Conservation (phyloP, 2,329 filamentous ascomycete species). For the Microdochium trichocladiopsis region DNA sequence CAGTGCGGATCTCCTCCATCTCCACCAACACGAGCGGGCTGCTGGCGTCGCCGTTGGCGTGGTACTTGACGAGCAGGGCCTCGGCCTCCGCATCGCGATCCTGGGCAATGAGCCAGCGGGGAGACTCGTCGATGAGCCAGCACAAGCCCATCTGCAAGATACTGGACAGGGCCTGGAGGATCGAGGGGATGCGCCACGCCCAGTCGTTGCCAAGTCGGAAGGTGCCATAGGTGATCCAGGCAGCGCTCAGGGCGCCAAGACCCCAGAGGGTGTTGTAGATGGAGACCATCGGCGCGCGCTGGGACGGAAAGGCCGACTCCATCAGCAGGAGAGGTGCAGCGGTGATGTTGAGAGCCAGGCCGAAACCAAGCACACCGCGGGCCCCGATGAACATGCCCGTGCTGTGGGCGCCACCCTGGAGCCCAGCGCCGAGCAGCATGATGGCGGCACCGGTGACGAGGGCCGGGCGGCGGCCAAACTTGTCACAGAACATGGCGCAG, state of each 20-base stretch:
- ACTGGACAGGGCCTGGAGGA: conserved; percentile 12
- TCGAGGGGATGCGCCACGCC: conserved; percentile 10
- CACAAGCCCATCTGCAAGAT: conserved; percentile 9
- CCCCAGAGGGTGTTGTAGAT: conserved; percentile 40
- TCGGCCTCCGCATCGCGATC: conserved; percentile 13
- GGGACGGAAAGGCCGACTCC: conserved; percentile 4
- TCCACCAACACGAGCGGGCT: conserved; percentile 13
- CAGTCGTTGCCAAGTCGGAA: conserved; percentile 6
- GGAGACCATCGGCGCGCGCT: conserved; percentile 3
- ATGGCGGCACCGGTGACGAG: conserved; percentile 25
- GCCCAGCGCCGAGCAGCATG: conserved; percentile 28
- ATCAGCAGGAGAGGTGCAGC: conserved; percentile 7
- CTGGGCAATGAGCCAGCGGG: conserved; percentile 15
- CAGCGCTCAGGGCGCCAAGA: conserved; percentile 11
- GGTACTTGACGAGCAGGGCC: conserved; percentile 5
- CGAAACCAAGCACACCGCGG: conserved; percentile 32
- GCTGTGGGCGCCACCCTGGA: conserved; percentile 34
- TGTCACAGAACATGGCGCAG: conserved; percentile 24
- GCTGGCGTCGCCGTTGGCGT: conserved; percentile 6
- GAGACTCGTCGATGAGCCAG: conserved; percentile 13
- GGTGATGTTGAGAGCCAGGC: conserved; percentile 20
- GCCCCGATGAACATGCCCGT: conserved; percentile 34
- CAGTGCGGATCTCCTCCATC: conserved; percentile 12
- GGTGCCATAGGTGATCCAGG: conserved; percentile 12
- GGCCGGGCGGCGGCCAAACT: conserved; percentile 25